phyloP scores from a whole-genome alignment of 164 flowering plant species.

The Annona squamosa region DNA sequence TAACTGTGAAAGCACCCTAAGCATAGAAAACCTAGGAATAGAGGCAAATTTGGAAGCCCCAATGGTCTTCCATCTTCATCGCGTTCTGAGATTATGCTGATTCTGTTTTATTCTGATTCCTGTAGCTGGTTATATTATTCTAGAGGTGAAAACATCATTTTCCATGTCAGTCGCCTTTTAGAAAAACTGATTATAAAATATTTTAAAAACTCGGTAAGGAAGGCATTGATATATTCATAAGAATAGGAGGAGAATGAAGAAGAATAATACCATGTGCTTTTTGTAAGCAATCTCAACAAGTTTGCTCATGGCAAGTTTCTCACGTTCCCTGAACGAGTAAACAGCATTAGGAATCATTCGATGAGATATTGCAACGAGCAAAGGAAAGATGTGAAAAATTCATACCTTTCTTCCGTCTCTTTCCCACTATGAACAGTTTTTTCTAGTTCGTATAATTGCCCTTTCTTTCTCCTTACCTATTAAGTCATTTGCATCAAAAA shows the following conservation, averaged over 20 bases:
- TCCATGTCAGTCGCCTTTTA: no score
- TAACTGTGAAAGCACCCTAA: no score
- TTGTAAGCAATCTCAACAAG: conserved; percentile 68
- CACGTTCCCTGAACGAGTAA: conserved; percentile 50
- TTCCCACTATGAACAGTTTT: conserved; percentile 34
- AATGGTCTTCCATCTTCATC: no score
- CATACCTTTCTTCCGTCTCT: conserved; percentile 42
- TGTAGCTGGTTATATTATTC: no score
- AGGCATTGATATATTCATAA: not conserved
- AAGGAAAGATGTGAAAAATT: conserved; percentile 7
- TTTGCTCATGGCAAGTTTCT: conserved; percentile 66
- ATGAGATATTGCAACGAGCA: not conserved
- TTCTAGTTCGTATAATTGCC: conserved; percentile 32
- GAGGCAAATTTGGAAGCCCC: no score
- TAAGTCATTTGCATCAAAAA: conserved; percentile 5
- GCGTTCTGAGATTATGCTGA: no score
- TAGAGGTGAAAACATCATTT: no score
- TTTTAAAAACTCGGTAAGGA: no score
- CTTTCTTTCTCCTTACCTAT: conserved; percentile 52
- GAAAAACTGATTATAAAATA: no score
- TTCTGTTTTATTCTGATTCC: no score
- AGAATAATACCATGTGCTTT: conserved; percentile 56
- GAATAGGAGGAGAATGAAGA: not conserved
- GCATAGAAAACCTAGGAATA: no score
- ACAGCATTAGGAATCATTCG: conserved; percentile 3